Base-by-base conservation (phyloP, 176 grass and related monocot species). In the Triticum monococcum region DNA sequence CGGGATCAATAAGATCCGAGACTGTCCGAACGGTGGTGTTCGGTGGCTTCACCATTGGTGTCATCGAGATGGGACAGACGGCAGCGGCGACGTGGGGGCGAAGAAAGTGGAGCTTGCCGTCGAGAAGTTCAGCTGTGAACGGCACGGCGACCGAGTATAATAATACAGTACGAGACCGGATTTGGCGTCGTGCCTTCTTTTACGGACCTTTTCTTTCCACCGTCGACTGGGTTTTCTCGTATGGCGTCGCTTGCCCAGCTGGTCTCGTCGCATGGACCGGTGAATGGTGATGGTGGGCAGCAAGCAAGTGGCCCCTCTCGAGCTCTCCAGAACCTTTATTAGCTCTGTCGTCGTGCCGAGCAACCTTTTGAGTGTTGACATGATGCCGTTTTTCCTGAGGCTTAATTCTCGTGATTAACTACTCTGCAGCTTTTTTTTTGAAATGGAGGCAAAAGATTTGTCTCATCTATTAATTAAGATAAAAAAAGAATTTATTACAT, bases 81-180 rank as follows among this genome's bases (percentile, higher is more conserved):
- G 85, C 85, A 86, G n/a, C 77, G 66, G 85, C 77, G 5, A 72
- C 77, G 85, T 86, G 24, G 77, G 65, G 37, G 56, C 22, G 28
- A 87, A 64, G 78, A 20, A 87, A 87, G 11, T 26, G 12, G 23
- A 38, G 65, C 12, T 28, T 35, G 57, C 35, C 22, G 57, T 25
- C 14, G 66, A 72, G 32, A 78, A 41, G 25, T 43, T 26, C 43
- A 1, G 43, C 43, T 25, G 45, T 41, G 74, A 30, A 86, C 48
- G 75, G 75, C 84, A 72, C n/a, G 81, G 48, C 81, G 33, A 23
- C 50, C 23, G 33, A 61, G 12, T 70, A 72, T 20, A 38, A 71
- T 71, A 61, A 61, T 38, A 9, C 43, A 23, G 23, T 24, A 2
- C 14, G 14, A 31, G 20, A 37, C 12, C 3, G 6, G 22, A 17